These are phyloP conservation scores for Rosa hybrid DNA, from an alignment of 331 rosid genomes.

Conservation along the genomic window DNA sequence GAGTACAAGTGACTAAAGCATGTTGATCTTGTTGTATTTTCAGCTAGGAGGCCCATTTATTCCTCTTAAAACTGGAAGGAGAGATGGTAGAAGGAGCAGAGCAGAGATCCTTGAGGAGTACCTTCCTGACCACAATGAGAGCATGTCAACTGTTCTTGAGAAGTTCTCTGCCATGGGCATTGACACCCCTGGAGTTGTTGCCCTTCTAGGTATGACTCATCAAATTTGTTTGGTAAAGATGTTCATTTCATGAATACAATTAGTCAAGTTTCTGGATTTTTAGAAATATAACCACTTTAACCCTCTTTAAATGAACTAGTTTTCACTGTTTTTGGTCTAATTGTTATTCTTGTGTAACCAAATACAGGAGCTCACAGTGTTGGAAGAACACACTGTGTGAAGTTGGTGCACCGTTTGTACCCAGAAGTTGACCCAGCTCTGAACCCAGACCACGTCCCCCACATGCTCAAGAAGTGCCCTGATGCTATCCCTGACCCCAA, in stretches of 20 bases:
- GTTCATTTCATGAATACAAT: not conserved
- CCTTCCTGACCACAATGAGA: constrained; percentile 97
- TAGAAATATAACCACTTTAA: too few relatives aligned
- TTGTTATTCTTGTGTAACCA: not conserved
- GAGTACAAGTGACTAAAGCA: not conserved
- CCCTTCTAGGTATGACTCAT: constrained; percentile 63
- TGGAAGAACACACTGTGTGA: constrained; percentile 94
- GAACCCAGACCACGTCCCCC: constrained; percentile 77
- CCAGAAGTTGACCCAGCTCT: constrained; percentile 83
- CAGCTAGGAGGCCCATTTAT: constrained; percentile 92
- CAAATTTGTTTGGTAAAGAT: not conserved
- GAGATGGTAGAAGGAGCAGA: constrained; percentile 96
- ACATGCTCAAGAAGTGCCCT: constrained; percentile 96
- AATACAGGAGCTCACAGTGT: constrained; percentile 90
- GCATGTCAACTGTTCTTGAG: constrained; percentile 86
- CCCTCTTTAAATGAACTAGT: not conserved
- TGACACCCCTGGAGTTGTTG: constrained; percentile 89
- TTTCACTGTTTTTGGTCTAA: not conserved
- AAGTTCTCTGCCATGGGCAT: constrained; percentile 82
- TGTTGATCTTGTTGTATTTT: constrained; percentile 4
- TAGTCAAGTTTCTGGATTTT: not conserved
- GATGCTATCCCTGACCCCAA: constrained; percentile 90
- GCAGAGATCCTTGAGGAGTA: constrained; percentile 73
- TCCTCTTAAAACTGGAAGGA: constrained; percentile 90
- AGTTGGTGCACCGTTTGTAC: constrained; percentile 93